Evolutionary conservation across 306 rosid genomes (phyloP).

Genomic region (Rosa chinensis): DNA sequence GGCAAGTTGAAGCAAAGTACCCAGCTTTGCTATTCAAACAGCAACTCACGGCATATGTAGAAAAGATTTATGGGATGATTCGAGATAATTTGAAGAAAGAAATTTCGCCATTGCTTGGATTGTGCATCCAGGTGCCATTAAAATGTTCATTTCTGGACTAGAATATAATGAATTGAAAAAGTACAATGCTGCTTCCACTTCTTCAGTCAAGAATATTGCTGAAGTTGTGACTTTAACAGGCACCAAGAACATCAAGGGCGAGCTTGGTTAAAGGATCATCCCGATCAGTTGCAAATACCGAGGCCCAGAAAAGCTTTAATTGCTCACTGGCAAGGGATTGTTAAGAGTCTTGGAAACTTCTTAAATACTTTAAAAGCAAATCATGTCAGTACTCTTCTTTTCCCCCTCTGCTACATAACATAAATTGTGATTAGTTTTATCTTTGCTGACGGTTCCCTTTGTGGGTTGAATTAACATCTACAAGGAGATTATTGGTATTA

Average conservation of each 20-base stretch:
- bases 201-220: background rate
- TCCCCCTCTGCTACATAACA: background rate
- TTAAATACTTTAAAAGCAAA: constrained; percentile 86
- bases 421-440: background rate
- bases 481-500: background rate
- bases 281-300: constrained; percentile 70
- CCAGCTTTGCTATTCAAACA: constrained; percentile 97
- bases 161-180: too few species aligned
- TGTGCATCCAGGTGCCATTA: constrained; percentile 84
- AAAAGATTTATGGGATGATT: constrained; percentile 96
- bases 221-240: constrained; percentile 40
- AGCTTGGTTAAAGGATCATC: constrained; percentile 95
- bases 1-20: constrained; percentile 98
- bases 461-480: background rate
- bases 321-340: constrained; percentile 99
- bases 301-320: constrained; percentile 92
- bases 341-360: constrained; percentile 75
- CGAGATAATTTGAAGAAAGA: constrained; percentile 95
- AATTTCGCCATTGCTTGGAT: constrained; percentile 94
- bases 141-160: constrained; percentile 17
- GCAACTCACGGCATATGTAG: constrained; percentile 98
- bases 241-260: constrained; percentile 92
- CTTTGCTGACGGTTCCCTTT: background rate
- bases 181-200: constrained; percentile 18
- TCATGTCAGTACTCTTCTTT: constrained; percentile 57